A percentile compares a stretch with the other conserved stretches of the same genome.
Evolutionary conservation across 768 basidiomycete genomes (phyloP).

Genomic region (Hemileccinum rubropunctum): DNA sequence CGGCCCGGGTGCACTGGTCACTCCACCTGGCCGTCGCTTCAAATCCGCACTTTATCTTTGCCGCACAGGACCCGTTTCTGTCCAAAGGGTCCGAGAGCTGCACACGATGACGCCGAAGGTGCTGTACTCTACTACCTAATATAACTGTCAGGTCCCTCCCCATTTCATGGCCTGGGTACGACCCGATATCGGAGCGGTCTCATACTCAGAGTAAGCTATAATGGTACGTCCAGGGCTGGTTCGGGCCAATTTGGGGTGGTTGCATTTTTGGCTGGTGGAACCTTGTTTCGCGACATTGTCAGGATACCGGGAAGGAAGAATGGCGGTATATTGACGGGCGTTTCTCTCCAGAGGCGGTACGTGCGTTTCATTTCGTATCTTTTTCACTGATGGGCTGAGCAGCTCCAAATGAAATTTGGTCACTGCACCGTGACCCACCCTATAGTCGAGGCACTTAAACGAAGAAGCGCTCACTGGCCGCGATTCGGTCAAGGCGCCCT

Average conservation of each 20-base stretch:
- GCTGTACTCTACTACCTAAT: not conserved
- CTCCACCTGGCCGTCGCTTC: not conserved
- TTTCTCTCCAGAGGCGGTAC: conserved; percentile 10
- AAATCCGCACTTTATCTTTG: conserved; percentile 6
- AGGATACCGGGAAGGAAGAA: conserved; percentile 7
- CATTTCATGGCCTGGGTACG: not conserved
- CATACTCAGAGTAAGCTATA: conserved; percentile 1
- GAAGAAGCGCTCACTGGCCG: not conserved
- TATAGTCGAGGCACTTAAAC: not conserved
- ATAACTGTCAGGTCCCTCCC: not conserved
- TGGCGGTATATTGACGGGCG: not conserved
- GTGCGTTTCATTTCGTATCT: not conserved
- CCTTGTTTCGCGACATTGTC: conserved; percentile 5
- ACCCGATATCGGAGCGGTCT: not conserved
- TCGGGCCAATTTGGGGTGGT: not conserved
- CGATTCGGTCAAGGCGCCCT: not conserved
- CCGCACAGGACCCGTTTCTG: conserved; percentile 9
- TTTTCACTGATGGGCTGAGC: conserved; percentile 14
- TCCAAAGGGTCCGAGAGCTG: conserved; percentile 9
- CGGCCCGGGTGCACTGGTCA: not conserved
- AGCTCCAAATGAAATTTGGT: conserved; percentile 11
- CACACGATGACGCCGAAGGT: not conserved
- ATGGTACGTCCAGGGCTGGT: not conserved
- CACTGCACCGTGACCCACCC: not conserved
- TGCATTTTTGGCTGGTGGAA: conserved; percentile 2